These are phyloP conservation scores for Aspergillus caelatus DNA, from an alignment of 2,329 filamentous ascomycete genomes.

Conservation along the genomic window DNA sequence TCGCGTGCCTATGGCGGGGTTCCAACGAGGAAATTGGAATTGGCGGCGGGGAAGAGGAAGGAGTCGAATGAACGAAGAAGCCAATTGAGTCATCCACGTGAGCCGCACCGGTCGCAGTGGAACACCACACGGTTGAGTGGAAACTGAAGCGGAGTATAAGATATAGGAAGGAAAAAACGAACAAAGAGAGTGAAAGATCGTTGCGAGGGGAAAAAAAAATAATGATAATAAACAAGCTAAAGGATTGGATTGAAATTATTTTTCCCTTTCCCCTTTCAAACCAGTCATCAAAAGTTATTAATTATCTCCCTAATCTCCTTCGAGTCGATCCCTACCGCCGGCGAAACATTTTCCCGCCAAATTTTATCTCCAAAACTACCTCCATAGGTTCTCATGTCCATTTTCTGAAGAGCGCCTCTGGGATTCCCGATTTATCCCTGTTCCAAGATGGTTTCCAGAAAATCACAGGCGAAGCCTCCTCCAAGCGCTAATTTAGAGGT, in stretches of 20 bases:
- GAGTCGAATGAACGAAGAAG: constrained; percentile 32
- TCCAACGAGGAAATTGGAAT: constrained; percentile 26
- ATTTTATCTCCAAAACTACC: constrained; percentile 20
- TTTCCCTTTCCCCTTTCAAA: constrained; percentile 11
- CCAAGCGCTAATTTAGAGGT: constrained; percentile 52
- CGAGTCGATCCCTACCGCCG: neutral
- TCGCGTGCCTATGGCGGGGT: constrained; percentile 30
- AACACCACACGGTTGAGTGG: neutral
- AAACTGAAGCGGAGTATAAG: neutral
- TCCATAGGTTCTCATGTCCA: neutral
- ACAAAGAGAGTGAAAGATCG: constrained; percentile 7
- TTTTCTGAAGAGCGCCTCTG: neutral
- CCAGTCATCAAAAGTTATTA: neutral
- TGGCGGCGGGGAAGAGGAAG: constrained; percentile 38
- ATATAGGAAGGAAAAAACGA: neutral
- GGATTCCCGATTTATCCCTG: constrained; percentile 24
- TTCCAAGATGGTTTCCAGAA: constrained; percentile 54
- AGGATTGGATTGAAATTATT: constrained; percentile 11
- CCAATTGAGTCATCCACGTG: constrained; percentile 45
- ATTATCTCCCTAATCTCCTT: neutral
- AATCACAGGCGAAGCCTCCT: constrained; percentile 45
- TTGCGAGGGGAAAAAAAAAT: constrained; percentile 10
- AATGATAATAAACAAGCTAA: constrained; percentile 10
- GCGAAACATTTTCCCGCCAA: constrained; percentile 30
- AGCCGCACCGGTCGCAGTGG: constrained; percentile 12